phyloP scores from a whole-genome alignment of 306 rosid genomes.

The Prunus mira region DNA sequence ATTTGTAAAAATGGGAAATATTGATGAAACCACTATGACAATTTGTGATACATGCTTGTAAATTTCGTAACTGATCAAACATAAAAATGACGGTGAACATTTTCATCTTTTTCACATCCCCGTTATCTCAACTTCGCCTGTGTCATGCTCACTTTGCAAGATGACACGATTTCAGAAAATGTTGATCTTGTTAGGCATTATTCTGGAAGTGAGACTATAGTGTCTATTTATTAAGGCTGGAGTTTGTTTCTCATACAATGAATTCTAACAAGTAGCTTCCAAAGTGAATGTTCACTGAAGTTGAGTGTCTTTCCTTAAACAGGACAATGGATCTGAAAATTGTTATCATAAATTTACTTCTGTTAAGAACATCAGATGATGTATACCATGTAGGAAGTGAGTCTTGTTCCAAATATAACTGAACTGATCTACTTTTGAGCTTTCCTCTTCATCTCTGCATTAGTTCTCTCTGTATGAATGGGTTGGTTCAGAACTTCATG shows the following conservation, averaged over 20 bases:
- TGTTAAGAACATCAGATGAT: neutral
- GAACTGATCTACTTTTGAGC: neutral
- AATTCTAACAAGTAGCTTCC: neutral
- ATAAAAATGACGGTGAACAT: too few species aligned
- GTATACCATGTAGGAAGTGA: neutral
- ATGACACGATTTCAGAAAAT: neutral
- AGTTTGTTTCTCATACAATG: neutral
- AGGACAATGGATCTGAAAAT: neutral
- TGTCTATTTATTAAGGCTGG: neutral
- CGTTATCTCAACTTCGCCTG: neutral
- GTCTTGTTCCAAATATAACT: neutral
- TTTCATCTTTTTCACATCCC: neutral
- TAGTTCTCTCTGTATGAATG: neutral
- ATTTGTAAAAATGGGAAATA: neutral
- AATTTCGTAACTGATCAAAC: neutral
- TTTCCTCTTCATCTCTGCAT: neutral
- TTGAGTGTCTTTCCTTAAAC: neutral
- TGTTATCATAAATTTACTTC: neutral
- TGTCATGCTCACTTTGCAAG: neutral
- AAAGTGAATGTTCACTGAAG: neutral
- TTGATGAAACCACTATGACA: neutral
- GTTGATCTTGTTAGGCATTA: neutral
- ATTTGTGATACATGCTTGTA: neutral
- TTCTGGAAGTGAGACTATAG: neutral
- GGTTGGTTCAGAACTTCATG: neutral